phyloP scores from a whole-genome alignment of 2,329 filamentous ascomycete genomes.

The Fusarium brevicatenulatum region DNA sequence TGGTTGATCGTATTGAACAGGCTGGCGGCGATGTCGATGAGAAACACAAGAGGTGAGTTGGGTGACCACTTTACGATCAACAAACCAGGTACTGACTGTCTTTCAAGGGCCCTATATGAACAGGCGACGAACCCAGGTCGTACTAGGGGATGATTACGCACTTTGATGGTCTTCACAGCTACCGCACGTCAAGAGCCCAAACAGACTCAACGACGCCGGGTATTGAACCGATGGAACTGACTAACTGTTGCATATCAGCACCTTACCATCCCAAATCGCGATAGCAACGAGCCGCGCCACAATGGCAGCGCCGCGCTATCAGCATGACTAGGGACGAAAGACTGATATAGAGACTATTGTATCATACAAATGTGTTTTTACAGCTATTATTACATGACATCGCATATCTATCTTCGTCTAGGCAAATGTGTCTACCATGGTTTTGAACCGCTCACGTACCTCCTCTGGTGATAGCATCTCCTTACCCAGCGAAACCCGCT shows the following conservation, averaged over 20 bases:
- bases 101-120: constrained; percentile 35
- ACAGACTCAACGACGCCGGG: neutral
- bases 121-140: constrained; percentile 28
- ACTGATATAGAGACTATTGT: constrained; percentile 1
- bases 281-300: constrained; percentile 7
- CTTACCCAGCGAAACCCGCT: constrained; percentile 60
- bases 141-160: constrained; percentile 23
- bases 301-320: constrained; percentile 8
- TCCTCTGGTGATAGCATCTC: constrained; percentile 57
- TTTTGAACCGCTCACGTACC: constrained; percentile 57
- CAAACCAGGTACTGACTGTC: constrained; percentile 13
- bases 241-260: neutral
- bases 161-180: neutral
- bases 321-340: constrained; percentile 6
- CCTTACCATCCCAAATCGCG: neutral
- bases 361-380: constrained; percentile 13
- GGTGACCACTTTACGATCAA: neutral
- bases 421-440: constrained; percentile 59
- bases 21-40: constrained; percentile 66
- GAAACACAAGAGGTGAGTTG: constrained; percentile 55
- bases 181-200: neutral
- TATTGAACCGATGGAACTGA: neutral
- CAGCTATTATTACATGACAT: constrained; percentile 4
- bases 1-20: constrained; percentile 69
- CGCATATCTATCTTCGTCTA: constrained; percentile 44